Base-by-base conservation (phyloP, 805 yeast species). In the Saccharomycopsis capsularis region DNA sequence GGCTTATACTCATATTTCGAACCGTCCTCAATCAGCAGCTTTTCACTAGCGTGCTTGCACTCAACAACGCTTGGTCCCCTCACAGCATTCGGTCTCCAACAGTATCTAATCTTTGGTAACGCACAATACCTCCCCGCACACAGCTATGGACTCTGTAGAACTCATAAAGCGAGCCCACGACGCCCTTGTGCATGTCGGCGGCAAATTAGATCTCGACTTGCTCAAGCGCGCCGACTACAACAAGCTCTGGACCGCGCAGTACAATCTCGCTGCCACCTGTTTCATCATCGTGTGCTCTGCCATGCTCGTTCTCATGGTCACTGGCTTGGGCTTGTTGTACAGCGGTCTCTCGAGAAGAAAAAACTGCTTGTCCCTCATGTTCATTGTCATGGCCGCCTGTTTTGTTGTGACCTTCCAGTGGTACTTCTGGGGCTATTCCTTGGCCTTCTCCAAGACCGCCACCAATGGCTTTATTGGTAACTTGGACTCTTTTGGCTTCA, bases 361-460 rank as follows among this genome's bases (percentile, higher is more conserved):
- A 64, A 80, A 88, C n/a, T 96, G 96, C 0, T 69, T 89, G 41
- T 82, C 91, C 16, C 76, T 87, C 76, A 80, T 89, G 27, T 87
- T 95, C 85, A 78, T 82, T 6, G 79, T 78, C n/a, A 63, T 87
- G 37, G 76, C 82, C 75, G 76, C 88, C 4, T 79, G 85, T 4
- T 73, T 83, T 55, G 79, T 88, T 5, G 88, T 85, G 1, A 73
- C 79, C 47, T 78, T 89, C 61, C 96, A 89, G 63, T 91, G 98
- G 98, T 91, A 89, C 65, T 88, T 91, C 63, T 93, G 98, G 96
- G 97, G 96, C n/a, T 90, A 87, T 63, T 87, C 96, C 0, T 67
- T 91, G 39, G 95, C 98, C 3, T 89, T 93, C 60, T 79, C 91
- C 0, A 59, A 73, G n/a, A 76, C 85, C 0, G 88, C 96, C 1